Base-by-base conservation (phyloP, 2,329 filamentous ascomycete genomes). In the Trichoderma hamatum region DNA sequence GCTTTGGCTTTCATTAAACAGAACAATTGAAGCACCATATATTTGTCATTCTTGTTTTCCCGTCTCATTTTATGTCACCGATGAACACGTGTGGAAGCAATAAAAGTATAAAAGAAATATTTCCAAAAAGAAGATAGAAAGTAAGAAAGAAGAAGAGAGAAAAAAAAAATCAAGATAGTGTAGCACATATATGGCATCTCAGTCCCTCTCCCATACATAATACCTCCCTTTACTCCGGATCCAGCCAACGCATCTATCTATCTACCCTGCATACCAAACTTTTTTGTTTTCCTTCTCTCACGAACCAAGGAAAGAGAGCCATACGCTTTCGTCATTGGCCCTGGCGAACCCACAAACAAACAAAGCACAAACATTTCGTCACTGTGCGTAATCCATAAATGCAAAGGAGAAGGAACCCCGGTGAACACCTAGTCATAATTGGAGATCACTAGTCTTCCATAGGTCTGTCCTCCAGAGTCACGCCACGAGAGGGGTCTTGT, bases 401-500 rank as follows among this genome's bases (percentile, higher is more conserved):
- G 59, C 60, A 69, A 72, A 69, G 26, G 34, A 55, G 55, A 64
- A 68, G 26, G 52, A 52, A 46, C 46, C 19, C 46, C 19, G 7
- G 55, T 9, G 13, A 54, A 64, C 36, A 9, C 32, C 32, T 58
- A 30, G 54, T 60, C 52, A 46, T 54, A 43, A 39, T 19, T 28
- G 55, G 51, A 39, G 61, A 49, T 70, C 63, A 74, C 73, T 82
- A 85, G 72, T 85, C 81, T 65, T 84, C 82, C 83, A 86, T 86
- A 46, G 84, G 82, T 73, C 81, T 82, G 73, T 86, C 84, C 71
- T 85, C 84, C 46, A 86, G 80, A 28, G 83, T 84, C 32, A 86
- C 81, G 28, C 84, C 84, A n/a, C 83, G 80, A 24, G 75, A 71
- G 55, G 72, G 70, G 32, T 80, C 78, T 54, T 70, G 68, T n/a